Conservation (phyloP, 257 asterid species). For the Solanum pennellii region DNA sequence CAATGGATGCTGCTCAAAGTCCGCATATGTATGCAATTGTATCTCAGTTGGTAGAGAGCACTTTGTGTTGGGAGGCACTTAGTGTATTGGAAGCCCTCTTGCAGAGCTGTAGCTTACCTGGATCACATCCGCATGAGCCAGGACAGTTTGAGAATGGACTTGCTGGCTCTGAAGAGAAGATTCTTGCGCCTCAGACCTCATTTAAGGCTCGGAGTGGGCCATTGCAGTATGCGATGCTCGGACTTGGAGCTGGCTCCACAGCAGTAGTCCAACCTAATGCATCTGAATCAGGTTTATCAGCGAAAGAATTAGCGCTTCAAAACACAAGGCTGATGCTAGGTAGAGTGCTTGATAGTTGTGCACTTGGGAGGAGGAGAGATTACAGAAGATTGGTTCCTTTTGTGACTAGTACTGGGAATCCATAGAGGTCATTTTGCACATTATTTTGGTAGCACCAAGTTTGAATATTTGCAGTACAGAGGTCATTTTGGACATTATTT, state of each 20-base stretch:
- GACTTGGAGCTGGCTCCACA: slow-evolving; percentile 34
- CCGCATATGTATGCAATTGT: slow-evolving; percentile 98
- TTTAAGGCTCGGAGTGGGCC: slow-evolving; percentile 97
- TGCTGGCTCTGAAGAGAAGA: slow-evolving; percentile 56
- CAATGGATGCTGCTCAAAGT: slow-evolving; percentile 91
- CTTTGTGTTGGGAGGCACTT: slow-evolving; percentile 96
- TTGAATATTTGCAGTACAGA: neutral
- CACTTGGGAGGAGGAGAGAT: slow-evolving; percentile 88
- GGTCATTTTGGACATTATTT: no score
- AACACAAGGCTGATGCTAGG: slow-evolving; percentile 87
- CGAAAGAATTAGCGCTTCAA: slow-evolving; percentile 67
- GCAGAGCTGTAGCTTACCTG: slow-evolving; percentile 97
- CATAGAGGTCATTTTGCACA: slow-evolving; percentile 10
- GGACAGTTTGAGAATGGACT: slow-evolving; percentile 64
- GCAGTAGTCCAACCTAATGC: slow-evolving; percentile 23
- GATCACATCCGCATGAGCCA: slow-evolving; percentile 60
- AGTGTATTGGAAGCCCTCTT: slow-evolving; percentile 96
- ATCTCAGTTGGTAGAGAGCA: slow-evolving; percentile 94
- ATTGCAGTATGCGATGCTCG: slow-evolving; percentile 56
- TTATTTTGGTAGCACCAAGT: slow-evolving; percentile 7
- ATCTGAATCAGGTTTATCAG: slow-evolving; percentile 47
- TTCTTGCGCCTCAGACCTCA: slow-evolving; percentile 77
- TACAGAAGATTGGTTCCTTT: slow-evolving; percentile 88
- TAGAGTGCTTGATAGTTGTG: slow-evolving; percentile 78
- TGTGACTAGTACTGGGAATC: slow-evolving; percentile 62